Conservation (phyloP, 1,284 basidiomycete genomes). For the Apiotrichum gamsii region DNA sequence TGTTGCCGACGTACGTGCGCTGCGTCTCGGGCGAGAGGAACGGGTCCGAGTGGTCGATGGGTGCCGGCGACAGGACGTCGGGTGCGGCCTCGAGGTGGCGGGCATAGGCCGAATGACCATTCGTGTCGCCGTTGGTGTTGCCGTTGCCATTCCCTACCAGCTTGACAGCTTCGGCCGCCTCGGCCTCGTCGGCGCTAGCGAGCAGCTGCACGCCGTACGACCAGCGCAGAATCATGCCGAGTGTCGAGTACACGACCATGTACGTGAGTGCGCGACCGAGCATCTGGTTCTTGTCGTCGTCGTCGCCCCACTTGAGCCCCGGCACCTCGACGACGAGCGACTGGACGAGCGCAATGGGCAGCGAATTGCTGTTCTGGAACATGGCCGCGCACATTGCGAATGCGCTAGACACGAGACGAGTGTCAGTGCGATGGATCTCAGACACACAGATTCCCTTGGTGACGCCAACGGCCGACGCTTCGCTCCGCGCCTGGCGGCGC, state of each 20-base stretch:
- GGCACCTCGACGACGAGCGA: constrained; percentile 79
- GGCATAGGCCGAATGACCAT: no score
- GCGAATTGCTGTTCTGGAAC: constrained; percentile 63
- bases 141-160: background rate
- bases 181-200: constrained; percentile 59
- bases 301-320: constrained; percentile 69
- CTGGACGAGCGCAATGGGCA: constrained; percentile 80
- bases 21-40: constrained; percentile 21
- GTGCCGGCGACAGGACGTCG: constrained; percentile 29
- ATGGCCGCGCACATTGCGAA: constrained; percentile 71
- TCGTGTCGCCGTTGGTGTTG: background rate
- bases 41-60: constrained; percentile 30
- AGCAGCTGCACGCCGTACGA: constrained; percentile 76
- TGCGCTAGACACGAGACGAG: constrained; percentile 54
- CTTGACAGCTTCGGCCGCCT: background rate
- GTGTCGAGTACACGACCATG: constrained; percentile 82
- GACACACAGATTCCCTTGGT: no score
- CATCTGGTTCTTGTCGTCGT: constrained; percentile 80
- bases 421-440: background rate
- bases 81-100: background rate
- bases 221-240: constrained; percentile 92
- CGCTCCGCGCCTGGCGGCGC: no score
- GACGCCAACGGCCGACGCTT: no score
- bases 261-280: constrained; percentile 87
- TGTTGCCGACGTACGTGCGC: background rate